Evolutionary conservation across 1,284 basidiomycete genomes (phyloP).

Genomic region (Inonotus obliquus): DNA sequence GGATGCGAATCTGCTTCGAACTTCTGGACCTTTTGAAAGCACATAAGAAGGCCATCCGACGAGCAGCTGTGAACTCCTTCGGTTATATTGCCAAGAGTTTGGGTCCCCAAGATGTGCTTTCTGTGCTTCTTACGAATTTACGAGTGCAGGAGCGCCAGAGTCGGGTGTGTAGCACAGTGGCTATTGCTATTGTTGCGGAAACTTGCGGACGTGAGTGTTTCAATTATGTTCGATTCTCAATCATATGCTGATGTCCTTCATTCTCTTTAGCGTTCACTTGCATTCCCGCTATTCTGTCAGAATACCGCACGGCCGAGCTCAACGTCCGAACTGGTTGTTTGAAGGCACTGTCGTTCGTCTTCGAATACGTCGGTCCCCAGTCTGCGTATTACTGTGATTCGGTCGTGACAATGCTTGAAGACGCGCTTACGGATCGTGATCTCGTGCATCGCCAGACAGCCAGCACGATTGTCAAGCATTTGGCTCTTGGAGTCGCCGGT

Average conservation of each 20-base stretch:
- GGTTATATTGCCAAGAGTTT: constrained; percentile 99
- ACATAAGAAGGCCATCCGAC: constrained; percentile 98
- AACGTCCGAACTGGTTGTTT: constrained; percentile 99
- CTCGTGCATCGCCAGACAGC: constrained; percentile 98
- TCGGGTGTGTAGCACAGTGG: constrained; percentile 97
- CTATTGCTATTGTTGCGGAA: constrained; percentile 96
- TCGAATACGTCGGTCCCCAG: constrained; percentile 99
- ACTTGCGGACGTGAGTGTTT: constrained; percentile 86
- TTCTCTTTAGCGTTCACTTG: constrained; percentile 82
- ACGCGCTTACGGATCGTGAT: constrained; percentile 96
- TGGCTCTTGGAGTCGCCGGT: constrained; percentile 95
- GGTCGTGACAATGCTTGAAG: constrained; percentile 96
- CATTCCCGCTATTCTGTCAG: constrained; percentile 97
- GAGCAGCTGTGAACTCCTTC: constrained; percentile 98
- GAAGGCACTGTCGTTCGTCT: constrained; percentile 97
- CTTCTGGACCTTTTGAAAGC: constrained; percentile 96
- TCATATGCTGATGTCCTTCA: constrained; percentile 5
- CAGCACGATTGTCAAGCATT: constrained; percentile 98
- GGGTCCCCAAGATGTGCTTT: constrained; percentile 97
- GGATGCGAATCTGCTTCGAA: constrained; percentile 99
- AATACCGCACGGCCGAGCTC: constrained; percentile 96
- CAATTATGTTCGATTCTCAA: constrained; percentile 13
- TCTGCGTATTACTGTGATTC: constrained; percentile 98
- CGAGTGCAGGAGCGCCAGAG: constrained; percentile 99
- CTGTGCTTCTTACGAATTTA: constrained; percentile 93